Conservation (phyloP, 257 asterid species). For the Plantago ovata region DNA sequence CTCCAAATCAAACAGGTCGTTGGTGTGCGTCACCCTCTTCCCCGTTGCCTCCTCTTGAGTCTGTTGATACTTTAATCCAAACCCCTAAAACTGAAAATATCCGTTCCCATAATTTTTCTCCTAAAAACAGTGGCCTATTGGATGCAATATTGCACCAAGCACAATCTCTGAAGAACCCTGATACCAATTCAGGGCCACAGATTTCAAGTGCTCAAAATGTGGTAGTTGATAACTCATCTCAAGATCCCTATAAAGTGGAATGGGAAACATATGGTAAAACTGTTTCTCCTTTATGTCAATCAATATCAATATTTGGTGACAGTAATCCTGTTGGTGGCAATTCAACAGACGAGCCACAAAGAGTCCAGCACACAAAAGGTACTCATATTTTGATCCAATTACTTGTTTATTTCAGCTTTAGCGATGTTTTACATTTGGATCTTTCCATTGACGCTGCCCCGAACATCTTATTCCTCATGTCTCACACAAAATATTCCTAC, state of each 20-base stretch:
- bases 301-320: slow-evolving; percentile 51
- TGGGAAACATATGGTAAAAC: slow-evolving; percentile 49
- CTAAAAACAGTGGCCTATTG: slow-evolving; percentile 62
- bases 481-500: no score
- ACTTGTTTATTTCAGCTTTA: not conserved
- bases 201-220: slow-evolving; percentile 27
- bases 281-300: slow-evolving; percentile 45
- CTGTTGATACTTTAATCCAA: slow-evolving; percentile 54
- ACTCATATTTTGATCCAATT: slow-evolving; percentile 10
- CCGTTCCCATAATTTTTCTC: slow-evolving; percentile 37
- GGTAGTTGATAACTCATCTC: slow-evolving; percentile 37
- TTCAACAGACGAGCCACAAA: slow-evolving; percentile 44
- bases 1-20: slow-evolving; percentile 61
- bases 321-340: slow-evolving; percentile 42
- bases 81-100: slow-evolving; percentile 44
- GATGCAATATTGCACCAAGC: slow-evolving; percentile 60
- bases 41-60: slow-evolving; percentile 59
- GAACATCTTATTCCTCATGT: no score
- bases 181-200: slow-evolving; percentile 25
- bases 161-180: slow-evolving; percentile 32
- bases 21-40: slow-evolving; percentile 63
- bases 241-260: slow-evolving; percentile 31
- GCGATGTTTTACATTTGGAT: not conserved
- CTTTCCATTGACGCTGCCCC: no score
- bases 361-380: slow-evolving; percentile 41